Evolutionary conservation across 257 asterid genomes (phyloP).

Genomic region (Pogostemon cablin): DNA sequence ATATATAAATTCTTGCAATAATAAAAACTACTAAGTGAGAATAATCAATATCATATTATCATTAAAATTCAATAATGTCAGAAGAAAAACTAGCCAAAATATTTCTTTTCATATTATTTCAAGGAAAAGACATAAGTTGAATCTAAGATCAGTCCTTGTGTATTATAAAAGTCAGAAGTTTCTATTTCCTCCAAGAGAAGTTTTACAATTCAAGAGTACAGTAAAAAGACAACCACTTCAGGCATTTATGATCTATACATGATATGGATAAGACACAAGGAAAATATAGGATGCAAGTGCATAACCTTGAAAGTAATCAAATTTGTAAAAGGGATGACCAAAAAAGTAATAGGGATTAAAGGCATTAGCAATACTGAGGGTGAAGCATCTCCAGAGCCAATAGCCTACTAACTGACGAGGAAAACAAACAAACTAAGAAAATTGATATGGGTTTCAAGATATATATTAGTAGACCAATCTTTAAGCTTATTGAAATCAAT

Average conservation of each 20-base stretch:
- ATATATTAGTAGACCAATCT: not conserved
- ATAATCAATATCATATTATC: not conserved
- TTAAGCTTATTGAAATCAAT: not conserved
- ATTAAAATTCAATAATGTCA: not conserved
- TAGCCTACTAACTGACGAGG: not conserved
- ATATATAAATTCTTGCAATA: not conserved
- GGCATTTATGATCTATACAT: not conserved
- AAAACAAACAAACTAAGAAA: not conserved
- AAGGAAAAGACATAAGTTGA: not conserved
- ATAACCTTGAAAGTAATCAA: not conserved
- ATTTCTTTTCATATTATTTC: not conserved
- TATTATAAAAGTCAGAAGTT: not conserved
- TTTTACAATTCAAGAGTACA: not conserved
- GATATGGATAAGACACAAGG: not conserved
- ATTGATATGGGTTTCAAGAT: no score
- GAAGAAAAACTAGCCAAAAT: slow-evolving; percentile 11
- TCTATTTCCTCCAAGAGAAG: not conserved
- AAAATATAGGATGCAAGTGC: not conserved
- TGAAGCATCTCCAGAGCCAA: slow-evolving; percentile 1
- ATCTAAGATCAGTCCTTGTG: not conserved
- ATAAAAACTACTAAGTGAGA: not conserved
- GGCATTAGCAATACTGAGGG: slow-evolving; percentile 3
- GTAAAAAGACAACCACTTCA: not conserved
- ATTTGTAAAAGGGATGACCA: not conserved
- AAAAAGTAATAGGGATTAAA: slow-evolving; percentile 3